Evolutionary conservation across 176 grass and related monocot species (phyloP), one percentile per base, ranked within the genome.

Genomic region (Secale cereale): DNA sequence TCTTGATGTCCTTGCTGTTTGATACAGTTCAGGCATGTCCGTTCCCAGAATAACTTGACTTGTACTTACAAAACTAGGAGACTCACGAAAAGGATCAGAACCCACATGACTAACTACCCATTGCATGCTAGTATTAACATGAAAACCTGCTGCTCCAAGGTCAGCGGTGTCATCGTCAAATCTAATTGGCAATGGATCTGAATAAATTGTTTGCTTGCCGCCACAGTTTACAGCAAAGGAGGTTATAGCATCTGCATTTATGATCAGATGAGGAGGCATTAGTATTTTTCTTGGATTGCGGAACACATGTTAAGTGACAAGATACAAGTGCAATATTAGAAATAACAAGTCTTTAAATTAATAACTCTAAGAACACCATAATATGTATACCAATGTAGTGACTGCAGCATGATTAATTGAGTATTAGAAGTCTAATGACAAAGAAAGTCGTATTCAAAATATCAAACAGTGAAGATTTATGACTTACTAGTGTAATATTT

Each of bases 1-100:
- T 54, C 59, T 76, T 85, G 92, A 94, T 54, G 77, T 81, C 83
- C 92, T 86, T 75, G 92, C 92, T 26, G 84, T 89, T 82, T 31
- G 22, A 69, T 89, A 91, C 11, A 94, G 45, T 1, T 74, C 62
- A 19, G 15, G 23, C 81, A 56, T 32, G 30, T 79, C 7, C 78
- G 70, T 54, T 20, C 61, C 84, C 33, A 2, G 3, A 80, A 27
- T 66, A 88, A 5, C 7, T 35, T 33, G 6, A 19, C 0, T n/a
- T 70, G 69, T 77, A 26, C 14, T 70, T 71, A 89, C 83, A 16
- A 86, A 84, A 52, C 80, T 37, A 36, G 11, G 7, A 80, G 86
- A 39, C 31, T 27, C 10, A 78, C 7, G 65, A 31, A 79, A 85
- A 74, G 39, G 80, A 78, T 77, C 78, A 87, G 80, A 85, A 43